Conservation (phyloP, 805 yeast species). For the Schwanniomyces occidentalis region DNA sequence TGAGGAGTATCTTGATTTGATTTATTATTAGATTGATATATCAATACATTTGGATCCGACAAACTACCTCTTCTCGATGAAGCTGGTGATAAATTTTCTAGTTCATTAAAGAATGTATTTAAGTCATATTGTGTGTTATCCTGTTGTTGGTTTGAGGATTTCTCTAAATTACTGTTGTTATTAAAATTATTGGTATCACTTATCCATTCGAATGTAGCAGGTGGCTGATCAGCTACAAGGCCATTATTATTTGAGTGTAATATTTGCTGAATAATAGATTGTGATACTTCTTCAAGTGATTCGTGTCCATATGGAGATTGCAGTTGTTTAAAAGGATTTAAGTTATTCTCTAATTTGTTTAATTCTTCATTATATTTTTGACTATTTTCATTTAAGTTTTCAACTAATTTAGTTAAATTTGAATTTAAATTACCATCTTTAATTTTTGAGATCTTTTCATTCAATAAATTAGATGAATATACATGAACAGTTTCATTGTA, state of each 20-base stretch:
- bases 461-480: constrained; percentile 18
- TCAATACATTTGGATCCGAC: constrained; percentile 1
- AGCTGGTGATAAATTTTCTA: constrained; percentile 32
- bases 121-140: constrained; percentile 20
- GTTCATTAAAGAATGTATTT: constrained; percentile 49
- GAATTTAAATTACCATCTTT: constrained; percentile 38
- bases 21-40: background rate
- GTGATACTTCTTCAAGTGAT: constrained; percentile 1
- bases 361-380: background rate
- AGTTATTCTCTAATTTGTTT: background rate
- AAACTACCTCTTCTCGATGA: constrained; percentile 7
- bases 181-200: constrained; percentile 19
- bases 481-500: constrained; percentile 39
- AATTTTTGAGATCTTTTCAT: constrained; percentile 19
- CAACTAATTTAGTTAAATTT: constrained; percentile 40
- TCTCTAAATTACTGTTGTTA: background rate
- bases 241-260: constrained; percentile 2
- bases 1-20: constrained; percentile 7
- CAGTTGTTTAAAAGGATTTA: constrained; percentile 1
- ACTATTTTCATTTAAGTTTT: constrained; percentile 19
- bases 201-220: constrained; percentile 32
- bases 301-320: background rate
- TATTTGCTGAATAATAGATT: constrained; percentile 1
- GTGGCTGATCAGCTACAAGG: constrained; percentile 1
- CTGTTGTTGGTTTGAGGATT: background rate